Evolutionary conservation across 1,139 yeast species (phyloP), one percentile per base, ranked within the genome.

Genomic region (Eremothecium cymbalariae): DNA sequence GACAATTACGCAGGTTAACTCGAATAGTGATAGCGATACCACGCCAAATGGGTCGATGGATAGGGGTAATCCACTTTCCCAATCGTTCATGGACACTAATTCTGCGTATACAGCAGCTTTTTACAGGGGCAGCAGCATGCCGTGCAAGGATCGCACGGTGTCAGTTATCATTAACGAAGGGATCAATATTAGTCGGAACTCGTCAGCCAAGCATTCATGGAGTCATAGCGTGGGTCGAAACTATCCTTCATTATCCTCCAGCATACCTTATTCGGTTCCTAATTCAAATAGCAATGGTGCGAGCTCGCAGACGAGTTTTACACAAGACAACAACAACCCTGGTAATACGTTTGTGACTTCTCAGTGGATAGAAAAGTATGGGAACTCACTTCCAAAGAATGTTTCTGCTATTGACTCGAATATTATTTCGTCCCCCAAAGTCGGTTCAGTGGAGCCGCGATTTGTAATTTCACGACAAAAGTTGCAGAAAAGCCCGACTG

Each of bases 251-350:
- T 62, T 77, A 43, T 72, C 83, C 8, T 64, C 74, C 14, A 68
- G 74, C 32, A 79, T 80, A 34, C 90, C 90, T 1, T 80, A 77
- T 54, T 67, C 79, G 6, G 86, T 78, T 2, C 90, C 90, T 1
- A 62, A 62, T 27, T 55, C 58, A 18, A 52, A 53, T 37, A 48
- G 47, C 31, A 51, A 51, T 15, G 38, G 31, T 31, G 40, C 40
- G 32, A 37, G 41, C 14, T 33, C 34, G 16, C 34, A 32, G 12
- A n/a, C n/a, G n/a, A n/a, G n/a, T n/a, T n/a, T n/a, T n/a, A n/a
- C n/a, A n/a, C n/a, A n/a, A n/a, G n/a, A n/a, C n/a, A n/a, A n/a
- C n/a, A n/a, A n/a, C n/a, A 42, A 38, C 9, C 40, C 37, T 18
- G 45, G 43, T 12, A 40, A 46, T n/a, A 42, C 38, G 23, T 46